Conservation (phyloP, 2,329 filamentous ascomycete genomes). For the Lasiodiplodia theobromae region DNA sequence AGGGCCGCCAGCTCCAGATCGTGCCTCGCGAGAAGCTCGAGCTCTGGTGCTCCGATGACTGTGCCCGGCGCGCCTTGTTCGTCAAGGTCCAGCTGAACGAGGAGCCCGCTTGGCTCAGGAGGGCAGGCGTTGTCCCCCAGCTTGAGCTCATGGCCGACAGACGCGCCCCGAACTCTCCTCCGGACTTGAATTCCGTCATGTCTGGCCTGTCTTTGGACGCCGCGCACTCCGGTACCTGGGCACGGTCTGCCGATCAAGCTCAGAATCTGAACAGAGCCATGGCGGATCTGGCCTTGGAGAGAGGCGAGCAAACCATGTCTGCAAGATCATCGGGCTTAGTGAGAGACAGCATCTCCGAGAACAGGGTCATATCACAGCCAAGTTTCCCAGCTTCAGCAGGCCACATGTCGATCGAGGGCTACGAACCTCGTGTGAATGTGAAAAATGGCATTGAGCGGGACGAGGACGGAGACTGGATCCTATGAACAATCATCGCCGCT, state of each 20-base stretch:
- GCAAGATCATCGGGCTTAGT: conserved; percentile 43
- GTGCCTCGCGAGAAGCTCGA: conserved; percentile 76
- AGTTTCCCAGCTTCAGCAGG: conserved; percentile 33
- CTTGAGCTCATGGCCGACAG: conserved; percentile 43
- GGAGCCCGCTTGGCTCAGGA: conserved; percentile 83
- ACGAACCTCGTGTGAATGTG: conserved; percentile 39
- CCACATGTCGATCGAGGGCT: conserved; percentile 49
- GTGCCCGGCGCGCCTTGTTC: conserved; percentile 81
- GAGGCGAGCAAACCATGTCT: conserved; percentile 48
- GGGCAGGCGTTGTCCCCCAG: conserved; percentile 52
- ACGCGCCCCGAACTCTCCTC: not conserved
- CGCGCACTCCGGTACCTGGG: not conserved
- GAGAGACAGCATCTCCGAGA: conserved; percentile 43
- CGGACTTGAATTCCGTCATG: conserved; percentile 23
- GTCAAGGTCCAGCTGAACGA: conserved; percentile 88
- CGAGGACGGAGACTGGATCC: conserved; percentile 28
- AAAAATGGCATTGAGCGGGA: conserved; percentile 8
- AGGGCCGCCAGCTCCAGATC: conserved; percentile 66
- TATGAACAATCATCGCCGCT: not conserved
- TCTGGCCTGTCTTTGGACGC: conserved; percentile 11
- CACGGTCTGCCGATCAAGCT: conserved; percentile 4
- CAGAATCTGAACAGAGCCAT: conserved; percentile 39
- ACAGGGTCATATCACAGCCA: conserved; percentile 31
- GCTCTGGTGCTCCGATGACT: conserved; percentile 85
- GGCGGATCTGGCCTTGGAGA: conserved; percentile 52